Conservation (phyloP, 345 rosid species). For the Nephelium lappaceum region DNA sequence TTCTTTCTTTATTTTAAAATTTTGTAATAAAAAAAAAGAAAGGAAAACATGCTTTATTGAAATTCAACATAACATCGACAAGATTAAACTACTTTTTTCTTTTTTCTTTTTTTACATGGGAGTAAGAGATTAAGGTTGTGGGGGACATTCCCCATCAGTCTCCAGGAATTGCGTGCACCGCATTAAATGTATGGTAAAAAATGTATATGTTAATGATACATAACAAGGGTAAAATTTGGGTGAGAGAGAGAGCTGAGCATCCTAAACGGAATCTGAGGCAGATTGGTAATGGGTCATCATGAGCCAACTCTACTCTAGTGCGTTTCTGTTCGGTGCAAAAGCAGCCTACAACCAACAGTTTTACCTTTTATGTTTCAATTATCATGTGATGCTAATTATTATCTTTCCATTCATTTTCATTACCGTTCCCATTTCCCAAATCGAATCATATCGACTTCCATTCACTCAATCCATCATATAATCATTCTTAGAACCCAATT, state of each 20-base stretch:
- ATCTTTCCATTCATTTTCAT: neutral
- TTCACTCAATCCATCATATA: neutral
- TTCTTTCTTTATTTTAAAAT: neutral
- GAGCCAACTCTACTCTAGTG: conserved; percentile 2
- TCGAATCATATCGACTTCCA: neutral
- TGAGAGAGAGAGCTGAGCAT: neutral
- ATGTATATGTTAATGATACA: too few relatives aligned
- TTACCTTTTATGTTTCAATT: neutral
- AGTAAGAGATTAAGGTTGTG: neutral
- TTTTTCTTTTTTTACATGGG: neutral
- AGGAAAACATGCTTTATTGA: neutral
- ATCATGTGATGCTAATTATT: conserved; percentile 17
- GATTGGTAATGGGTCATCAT: neutral
- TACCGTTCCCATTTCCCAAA: neutral
- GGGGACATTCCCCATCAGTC: neutral
- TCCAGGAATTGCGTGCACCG: conserved; percentile 10
- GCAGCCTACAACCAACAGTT: neutral
- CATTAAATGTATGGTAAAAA: too few relatives aligned
- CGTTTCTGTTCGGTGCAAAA: neutral
- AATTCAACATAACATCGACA: neutral
- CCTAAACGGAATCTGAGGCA: neutral
- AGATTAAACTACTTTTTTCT: neutral
- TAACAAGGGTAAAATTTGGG: neutral
- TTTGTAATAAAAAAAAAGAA: too few relatives aligned
- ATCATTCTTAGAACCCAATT: conserved; percentile 23